Percentiles rank a stretch among this genome's conserved stretches.
Conservation (phyloP, 192 early-diverging fungal species). For the Lobosporangium transversale region DNA sequence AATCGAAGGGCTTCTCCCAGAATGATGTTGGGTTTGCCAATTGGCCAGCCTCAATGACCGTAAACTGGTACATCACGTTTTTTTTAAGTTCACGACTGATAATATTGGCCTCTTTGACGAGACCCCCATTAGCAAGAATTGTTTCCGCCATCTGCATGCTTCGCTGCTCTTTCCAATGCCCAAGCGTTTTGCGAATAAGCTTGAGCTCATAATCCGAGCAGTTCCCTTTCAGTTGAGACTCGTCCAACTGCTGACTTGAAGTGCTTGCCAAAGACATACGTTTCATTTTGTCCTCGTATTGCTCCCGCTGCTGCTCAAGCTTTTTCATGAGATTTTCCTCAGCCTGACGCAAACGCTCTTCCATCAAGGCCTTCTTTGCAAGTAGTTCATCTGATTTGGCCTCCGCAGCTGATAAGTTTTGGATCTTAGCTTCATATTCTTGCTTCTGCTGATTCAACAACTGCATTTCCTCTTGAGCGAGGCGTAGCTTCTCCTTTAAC, state of each 20-base stretch:
- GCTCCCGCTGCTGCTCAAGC: constrained; percentile 61
- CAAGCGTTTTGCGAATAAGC: constrained; percentile 51
- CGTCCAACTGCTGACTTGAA: constrained; percentile 36
- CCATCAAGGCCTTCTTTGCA: constrained; percentile 54
- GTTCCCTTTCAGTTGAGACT: constrained; percentile 51
- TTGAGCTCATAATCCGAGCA: constrained; percentile 58
- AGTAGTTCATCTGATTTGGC: constrained; percentile 53
- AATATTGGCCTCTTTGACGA: constrained; percentile 92
- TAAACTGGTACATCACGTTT: constrained; percentile 85
- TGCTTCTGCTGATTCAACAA: constrained; percentile 61
- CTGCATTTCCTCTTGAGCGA: constrained; percentile 65
- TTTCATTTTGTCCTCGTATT: constrained; percentile 65
- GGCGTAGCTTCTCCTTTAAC: constrained; percentile 57
- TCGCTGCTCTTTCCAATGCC: constrained; percentile 64
- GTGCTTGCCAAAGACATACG: constrained; percentile 48
- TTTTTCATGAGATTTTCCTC: constrained; percentile 62
- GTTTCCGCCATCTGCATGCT: constrained; percentile 70
- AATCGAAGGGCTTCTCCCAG: constrained; percentile 61
- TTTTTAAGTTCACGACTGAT: constrained; percentile 86
- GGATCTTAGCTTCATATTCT: constrained; percentile 64
- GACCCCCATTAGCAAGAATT: constrained; percentile 72
- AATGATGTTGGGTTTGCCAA: constrained; percentile 61
- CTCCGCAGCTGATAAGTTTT: constrained; percentile 53
- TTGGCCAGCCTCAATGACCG: constrained; percentile 72
- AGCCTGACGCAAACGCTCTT: constrained; percentile 55